Evolutionary conservation across 495 filamentous ascomycete genomes (phyloP).

Genomic region (Penicillium odoratum): DNA sequence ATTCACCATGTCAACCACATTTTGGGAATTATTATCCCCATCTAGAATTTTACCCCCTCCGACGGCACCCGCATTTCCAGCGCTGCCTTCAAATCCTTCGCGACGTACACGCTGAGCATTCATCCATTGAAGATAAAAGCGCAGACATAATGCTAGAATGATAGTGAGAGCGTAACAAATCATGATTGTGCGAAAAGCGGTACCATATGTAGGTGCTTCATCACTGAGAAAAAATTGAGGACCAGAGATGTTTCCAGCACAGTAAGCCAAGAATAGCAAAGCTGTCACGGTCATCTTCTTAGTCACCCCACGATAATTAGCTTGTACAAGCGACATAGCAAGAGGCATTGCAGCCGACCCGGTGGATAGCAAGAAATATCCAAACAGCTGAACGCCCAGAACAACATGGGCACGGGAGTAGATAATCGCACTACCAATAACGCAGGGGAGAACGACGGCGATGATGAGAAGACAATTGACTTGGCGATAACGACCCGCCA

Average conservation of each 20-base stretch:
- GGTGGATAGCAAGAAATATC: conserved; percentile 58
- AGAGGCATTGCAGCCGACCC: conserved; percentile 57
- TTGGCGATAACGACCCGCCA: conserved; percentile 33
- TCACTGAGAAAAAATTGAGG: conserved; percentile 39
- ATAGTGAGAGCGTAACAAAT: conserved; percentile 51
- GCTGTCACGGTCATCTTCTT: conserved; percentile 59
- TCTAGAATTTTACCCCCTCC: conserved; percentile 39
- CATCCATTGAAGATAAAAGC: conserved; percentile 39
- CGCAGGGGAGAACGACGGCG: conserved; percentile 30
- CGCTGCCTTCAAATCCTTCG: conserved; percentile 43
- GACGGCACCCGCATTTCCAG: conserved; percentile 40
- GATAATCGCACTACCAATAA: conserved; percentile 61
- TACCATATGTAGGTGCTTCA: conserved; percentile 40
- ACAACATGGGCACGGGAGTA: conserved; percentile 52
- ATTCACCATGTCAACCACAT: conserved; percentile 29
- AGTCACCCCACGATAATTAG: conserved; percentile 65
- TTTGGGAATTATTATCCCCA: conserved; percentile 13
- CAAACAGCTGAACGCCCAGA: conserved; percentile 52
- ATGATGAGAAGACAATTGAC: conserved; percentile 36
- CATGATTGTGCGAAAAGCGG: conserved; percentile 52
- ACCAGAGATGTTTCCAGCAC: conserved; percentile 42
- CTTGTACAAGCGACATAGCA: conserved; percentile 53
- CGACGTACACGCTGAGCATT: conserved; percentile 40
- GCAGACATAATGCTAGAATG: conserved; percentile 36
- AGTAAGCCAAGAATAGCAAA: conserved; percentile 42